Percentiles rank a stretch among this genome's conserved stretches.
Conservation (phyloP, 768 basidiomycete species). For the Tylopilus cervinicoccineus region DNA sequence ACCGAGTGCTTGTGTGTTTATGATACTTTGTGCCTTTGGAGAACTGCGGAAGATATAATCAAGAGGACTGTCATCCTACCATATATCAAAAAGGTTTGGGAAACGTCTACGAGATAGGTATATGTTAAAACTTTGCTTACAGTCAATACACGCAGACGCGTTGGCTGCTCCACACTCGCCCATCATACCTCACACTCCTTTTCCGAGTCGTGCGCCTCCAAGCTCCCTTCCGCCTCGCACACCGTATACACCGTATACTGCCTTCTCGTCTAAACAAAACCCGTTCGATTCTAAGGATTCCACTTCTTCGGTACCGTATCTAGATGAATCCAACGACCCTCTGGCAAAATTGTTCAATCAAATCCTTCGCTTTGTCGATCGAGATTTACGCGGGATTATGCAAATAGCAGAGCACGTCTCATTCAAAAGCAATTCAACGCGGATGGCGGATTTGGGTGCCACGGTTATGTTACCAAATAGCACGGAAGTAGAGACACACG, state of each 20-base stretch:
- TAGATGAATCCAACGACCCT: constrained; percentile 64
- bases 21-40: constrained; percentile 75
- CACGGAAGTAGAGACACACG: constrained; percentile 4
- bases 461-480: neutral
- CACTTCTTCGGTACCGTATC: constrained; percentile 42
- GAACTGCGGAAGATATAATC: constrained; percentile 86
- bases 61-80: constrained; percentile 64
- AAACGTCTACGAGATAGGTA: neutral
- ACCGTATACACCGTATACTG: constrained; percentile 51
- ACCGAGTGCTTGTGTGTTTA: constrained; percentile 79
- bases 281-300: constrained; percentile 32
- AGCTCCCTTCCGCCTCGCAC: constrained; percentile 47
- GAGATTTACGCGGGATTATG: constrained; percentile 72
- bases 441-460: constrained; percentile 7
- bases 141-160: constrained; percentile 76
- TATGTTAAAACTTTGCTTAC: constrained; percentile 1
- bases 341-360: constrained; percentile 78
- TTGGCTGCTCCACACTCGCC: constrained; percentile 69
- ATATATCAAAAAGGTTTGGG: constrained; percentile 70
- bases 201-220: constrained; percentile 26
- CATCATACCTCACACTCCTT: constrained; percentile 72
- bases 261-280: constrained; percentile 40
- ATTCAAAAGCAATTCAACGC: constrained; percentile 40
- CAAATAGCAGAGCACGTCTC: constrained; percentile 68
- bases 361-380: constrained; percentile 75